These are phyloP conservation scores for Monosporascus sp. DNA, from an alignment of 2,329 filamentous ascomycete genomes.

Conservation along the genomic window DNA sequence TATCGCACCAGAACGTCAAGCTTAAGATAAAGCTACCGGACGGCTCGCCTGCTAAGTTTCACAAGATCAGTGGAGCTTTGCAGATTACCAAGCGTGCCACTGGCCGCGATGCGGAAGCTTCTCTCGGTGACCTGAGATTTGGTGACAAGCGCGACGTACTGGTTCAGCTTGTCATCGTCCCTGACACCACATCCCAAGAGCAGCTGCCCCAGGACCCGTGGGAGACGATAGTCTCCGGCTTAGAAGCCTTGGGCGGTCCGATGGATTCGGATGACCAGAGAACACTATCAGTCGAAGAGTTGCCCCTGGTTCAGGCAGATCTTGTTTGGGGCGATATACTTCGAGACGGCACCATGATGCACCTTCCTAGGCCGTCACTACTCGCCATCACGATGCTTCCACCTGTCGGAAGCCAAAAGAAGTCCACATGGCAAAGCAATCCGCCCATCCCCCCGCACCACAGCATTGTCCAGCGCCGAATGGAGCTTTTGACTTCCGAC, in stretches of 20 bases:
- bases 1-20: slow-evolving; percentile 98
- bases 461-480: slow-evolving; percentile 88
- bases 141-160: slow-evolving; percentile 92
- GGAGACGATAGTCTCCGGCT: slow-evolving; percentile 93
- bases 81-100: slow-evolving; percentile 96
- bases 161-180: slow-evolving; percentile 87
- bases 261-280: slow-evolving; percentile 83
- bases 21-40: slow-evolving; percentile 90
- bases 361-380: slow-evolving; percentile 83
- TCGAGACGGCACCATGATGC: slow-evolving; percentile 77
- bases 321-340: slow-evolving; percentile 90
- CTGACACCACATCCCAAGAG: slow-evolving; percentile 78
- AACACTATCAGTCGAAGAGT: slow-evolving; percentile 82
- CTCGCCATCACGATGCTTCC: slow-evolving; percentile 96
- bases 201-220: slow-evolving; percentile 88
- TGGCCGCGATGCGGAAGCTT: slow-evolving; percentile 88
- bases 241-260: slow-evolving; percentile 87
- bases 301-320: slow-evolving; percentile 92
- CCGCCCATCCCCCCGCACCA: slow-evolving; percentile 94
- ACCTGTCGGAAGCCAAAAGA: slow-evolving; percentile 56
- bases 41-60: slow-evolving; percentile 94
- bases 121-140: slow-evolving; percentile 86
- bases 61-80: slow-evolving; percentile 94
- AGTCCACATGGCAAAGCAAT: slow-evolving; percentile 56
- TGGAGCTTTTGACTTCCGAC: slow-evolving; percentile 96